A percentile compares a stretch with the other conserved stretches of the same genome.
Conservation (phyloP, 768 basidiomycete species). For the Boletus rex-veris region DNA sequence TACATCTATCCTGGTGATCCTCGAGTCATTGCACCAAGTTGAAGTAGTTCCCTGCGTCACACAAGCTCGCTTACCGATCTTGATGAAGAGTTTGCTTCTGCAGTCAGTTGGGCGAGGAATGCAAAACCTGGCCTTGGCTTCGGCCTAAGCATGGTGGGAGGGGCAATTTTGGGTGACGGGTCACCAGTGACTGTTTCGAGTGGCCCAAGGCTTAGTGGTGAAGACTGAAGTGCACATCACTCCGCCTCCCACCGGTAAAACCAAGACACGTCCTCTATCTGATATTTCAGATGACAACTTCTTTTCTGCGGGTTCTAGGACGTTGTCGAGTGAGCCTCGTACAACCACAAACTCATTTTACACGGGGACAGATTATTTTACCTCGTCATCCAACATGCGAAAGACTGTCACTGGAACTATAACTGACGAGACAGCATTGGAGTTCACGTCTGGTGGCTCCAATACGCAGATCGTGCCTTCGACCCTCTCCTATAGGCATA, state of each 20-base stretch:
- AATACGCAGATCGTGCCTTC: conserved; percentile 48
- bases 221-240: conserved; percentile 43
- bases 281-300: conserved; percentile 45
- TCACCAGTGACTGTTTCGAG: conserved; percentile 74
- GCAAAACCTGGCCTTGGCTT: conserved; percentile 43
- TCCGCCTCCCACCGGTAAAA: conserved; percentile 42
- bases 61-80: conserved; percentile 79
- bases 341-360: conserved; percentile 32
- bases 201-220: conserved; percentile 47
- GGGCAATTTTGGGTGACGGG: conserved; percentile 45
- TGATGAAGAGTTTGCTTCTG: conserved; percentile 54
- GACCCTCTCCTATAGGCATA: conserved; percentile 48
- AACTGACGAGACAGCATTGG: conserved; percentile 39
- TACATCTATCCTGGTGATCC: conserved; percentile 72
- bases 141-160: conserved; percentile 40
- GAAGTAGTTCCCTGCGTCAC: conserved; percentile 53
- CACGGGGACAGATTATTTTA: conserved; percentile 32
- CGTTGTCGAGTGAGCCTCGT: conserved; percentile 30
- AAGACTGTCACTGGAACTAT: conserved; percentile 31
- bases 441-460: conserved; percentile 35
- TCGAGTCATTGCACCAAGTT: conserved; percentile 67
- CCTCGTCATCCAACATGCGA: conserved; percentile 26
- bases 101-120: conserved; percentile 39
- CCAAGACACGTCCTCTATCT: conserved; percentile 27
- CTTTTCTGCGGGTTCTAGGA: conserved; percentile 40